Percentiles rank a stretch among this genome's conserved stretches.
Evolutionary conservation across 1,284 basidiomycete species (phyloP).

Genomic region (Peniophora sp.): DNA sequence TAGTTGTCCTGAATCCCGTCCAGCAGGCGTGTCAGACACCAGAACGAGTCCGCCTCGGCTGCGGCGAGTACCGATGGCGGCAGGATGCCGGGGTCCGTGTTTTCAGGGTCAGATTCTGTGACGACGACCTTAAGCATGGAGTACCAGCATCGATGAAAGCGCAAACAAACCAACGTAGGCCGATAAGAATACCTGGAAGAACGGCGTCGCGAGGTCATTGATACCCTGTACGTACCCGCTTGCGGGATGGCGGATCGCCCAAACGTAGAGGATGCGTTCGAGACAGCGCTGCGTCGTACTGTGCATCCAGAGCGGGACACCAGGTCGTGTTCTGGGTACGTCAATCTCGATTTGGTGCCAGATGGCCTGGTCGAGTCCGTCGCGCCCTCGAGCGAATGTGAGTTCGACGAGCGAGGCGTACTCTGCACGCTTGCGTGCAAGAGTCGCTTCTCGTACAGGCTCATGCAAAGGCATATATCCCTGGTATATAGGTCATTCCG

Average conservation of each 20-base stretch:
- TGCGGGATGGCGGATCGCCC: constrained; percentile 95
- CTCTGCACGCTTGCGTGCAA: constrained; percentile 87
- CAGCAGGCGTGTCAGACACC: constrained; percentile 89
- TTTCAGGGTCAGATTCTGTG: constrained; percentile 79
- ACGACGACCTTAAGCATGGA: neutral
- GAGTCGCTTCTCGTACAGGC: constrained; percentile 68
- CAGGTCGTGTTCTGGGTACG: constrained; percentile 88
- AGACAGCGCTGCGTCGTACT: constrained; percentile 83
- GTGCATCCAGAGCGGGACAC: constrained; percentile 87
- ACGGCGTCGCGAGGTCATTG: constrained; percentile 93
- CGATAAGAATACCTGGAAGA: constrained; percentile 90
- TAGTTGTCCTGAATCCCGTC: constrained; percentile 98
- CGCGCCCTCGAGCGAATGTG: constrained; percentile 82
- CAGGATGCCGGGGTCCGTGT: constrained; percentile 75
- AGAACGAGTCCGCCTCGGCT: constrained; percentile 92
- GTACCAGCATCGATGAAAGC: constrained; percentile 3
- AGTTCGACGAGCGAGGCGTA: constrained; percentile 86
- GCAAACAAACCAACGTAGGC: constrained; percentile 73
- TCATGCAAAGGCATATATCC: constrained; percentile 88
- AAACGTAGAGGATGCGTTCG: constrained; percentile 92
- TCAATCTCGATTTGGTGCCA: constrained; percentile 99
- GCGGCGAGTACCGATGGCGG: constrained; percentile 68
- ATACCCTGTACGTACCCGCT: constrained; percentile 97
- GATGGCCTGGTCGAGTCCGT: constrained; percentile 85
- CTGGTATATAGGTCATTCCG: constrained; percentile 29